phyloP scores from a whole-genome alignment of 441 rosid species.

The Erodium moschatum region DNA sequence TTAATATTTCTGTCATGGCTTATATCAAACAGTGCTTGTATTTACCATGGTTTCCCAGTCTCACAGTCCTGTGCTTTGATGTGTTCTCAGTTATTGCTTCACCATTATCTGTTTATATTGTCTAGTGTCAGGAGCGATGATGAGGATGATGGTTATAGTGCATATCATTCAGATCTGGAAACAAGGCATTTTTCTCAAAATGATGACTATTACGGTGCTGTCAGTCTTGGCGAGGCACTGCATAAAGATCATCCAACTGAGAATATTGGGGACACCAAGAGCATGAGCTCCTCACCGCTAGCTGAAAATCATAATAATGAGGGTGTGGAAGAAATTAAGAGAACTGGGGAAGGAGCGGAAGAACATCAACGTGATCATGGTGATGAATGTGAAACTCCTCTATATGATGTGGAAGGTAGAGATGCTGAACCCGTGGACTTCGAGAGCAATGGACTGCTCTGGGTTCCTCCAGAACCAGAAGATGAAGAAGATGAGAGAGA shows the following conservation, averaged over 20 bases:
- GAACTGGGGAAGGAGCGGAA: conserved; percentile 39
- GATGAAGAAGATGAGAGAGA: conserved; percentile 93
- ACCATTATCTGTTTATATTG: neutral
- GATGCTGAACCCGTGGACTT: conserved; percentile 72
- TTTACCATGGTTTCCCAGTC: neutral
- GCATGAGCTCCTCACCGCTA: conserved; percentile 2
- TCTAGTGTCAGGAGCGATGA: neutral
- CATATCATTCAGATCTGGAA: neutral
- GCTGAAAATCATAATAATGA: conserved; percentile 36
- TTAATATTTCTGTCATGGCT: neutral
- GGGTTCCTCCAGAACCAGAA: conserved; percentile 99
- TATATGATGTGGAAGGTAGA: conserved; percentile 44
- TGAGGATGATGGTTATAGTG: conserved; percentile 2
- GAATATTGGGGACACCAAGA: conserved; percentile 2
- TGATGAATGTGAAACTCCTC: conserved; percentile 51
- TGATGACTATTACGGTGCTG: neutral
- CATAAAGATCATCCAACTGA: conserved; percentile 4
- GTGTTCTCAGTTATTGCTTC: neutral
- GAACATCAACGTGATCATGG: conserved; percentile 43
- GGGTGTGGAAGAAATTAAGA: conserved; percentile 30
- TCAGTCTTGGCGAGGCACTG: conserved; percentile 2
- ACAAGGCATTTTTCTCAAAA: neutral
- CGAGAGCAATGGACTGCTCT: conserved; percentile 74
- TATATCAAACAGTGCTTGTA: neutral
- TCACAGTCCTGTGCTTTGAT: neutral